Evolutionary conservation across 345 rosid species (phyloP), one percentile per base, ranked within the genome.

Genomic region (Sonneratia caseolaris): DNA sequence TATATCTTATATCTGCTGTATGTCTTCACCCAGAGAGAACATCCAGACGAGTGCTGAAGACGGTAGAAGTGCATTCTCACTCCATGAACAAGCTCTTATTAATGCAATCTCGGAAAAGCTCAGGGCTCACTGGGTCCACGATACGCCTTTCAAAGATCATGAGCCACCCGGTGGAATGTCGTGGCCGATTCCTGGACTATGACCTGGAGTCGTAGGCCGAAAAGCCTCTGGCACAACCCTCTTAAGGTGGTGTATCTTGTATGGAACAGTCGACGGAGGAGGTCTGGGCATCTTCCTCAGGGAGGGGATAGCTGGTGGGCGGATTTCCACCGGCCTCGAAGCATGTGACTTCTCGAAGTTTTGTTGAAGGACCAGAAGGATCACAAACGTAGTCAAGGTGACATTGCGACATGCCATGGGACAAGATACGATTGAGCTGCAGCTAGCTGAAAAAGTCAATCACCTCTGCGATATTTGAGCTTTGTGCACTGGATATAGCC

Each of bases 191-290:
- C 71, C 71, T 1, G 76, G 76, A 61, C 76, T 73, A 40, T 55
- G 70, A 11, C 76, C 76, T 1, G 76, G 76, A 73, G 43, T 67
- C 48, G 76, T 73, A 18, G 76, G 76, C 66, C 76, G 37, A 35
- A 73, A 73, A 27, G 76, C 76, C 10, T 73, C 76, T 0, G 76
- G 68, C 51, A n/a, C 65, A 4, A 66, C 57, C 65, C 37, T 73
- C 76, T 73, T 62, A 35, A 62, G 27, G 32, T 4, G 66, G 37
- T 62, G 66, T 62, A 62, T 62, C 66, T 62, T 62, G 66, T 27
- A 11, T 9, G 14, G 66, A 27, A 4, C 68, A 15, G 18, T 74
- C 12, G 73, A 45, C n/a, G 77, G 77, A 59, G 77, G 77, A 59
- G 68, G 68, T 35, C 37, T 76, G 16, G 64, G 70, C 43, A 61